Evolutionary conservation across 139 green algal genomes (phyloP).

Genomic region (Chlorella sp.): DNA sequence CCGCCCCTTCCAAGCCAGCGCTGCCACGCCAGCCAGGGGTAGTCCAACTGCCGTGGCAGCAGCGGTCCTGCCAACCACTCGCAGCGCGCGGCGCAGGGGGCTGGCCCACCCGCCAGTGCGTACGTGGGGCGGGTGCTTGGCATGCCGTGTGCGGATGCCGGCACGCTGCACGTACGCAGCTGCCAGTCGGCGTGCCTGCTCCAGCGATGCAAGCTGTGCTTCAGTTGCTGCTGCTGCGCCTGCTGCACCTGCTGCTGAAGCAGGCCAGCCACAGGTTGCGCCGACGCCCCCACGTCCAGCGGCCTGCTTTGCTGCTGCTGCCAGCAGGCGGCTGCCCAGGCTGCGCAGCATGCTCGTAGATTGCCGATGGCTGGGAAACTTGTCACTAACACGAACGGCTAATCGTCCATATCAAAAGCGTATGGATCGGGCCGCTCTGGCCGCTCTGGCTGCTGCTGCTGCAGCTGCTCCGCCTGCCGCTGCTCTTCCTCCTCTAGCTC

Average conservation of each 20-base stretch:
- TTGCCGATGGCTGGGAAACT: not conserved
- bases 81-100: not conserved
- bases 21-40: not conserved
- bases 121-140: too few species aligned
- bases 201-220: not conserved
- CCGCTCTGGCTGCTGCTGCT: not conserved
- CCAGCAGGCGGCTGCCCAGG: not conserved
- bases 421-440: not conserved
- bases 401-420: not conserved
- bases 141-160: not conserved
- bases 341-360: not conserved
- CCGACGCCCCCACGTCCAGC: not conserved
- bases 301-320: not conserved
- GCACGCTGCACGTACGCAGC: not conserved
- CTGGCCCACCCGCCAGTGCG: not conserved
- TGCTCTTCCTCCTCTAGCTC: not conserved
- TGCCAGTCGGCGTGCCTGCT: not conserved
- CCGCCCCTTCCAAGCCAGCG: constrained; percentile 34
- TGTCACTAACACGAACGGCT: too few species aligned
- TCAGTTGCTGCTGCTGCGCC: not conserved
- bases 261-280: not conserved
- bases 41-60: constrained; percentile 5
- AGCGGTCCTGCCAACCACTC: not conserved
- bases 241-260: not conserved
- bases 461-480: not conserved